Base-by-base conservation (phyloP, 2,329 filamentous ascomycete genomes). In the Xylariaceae sp. region DNA sequence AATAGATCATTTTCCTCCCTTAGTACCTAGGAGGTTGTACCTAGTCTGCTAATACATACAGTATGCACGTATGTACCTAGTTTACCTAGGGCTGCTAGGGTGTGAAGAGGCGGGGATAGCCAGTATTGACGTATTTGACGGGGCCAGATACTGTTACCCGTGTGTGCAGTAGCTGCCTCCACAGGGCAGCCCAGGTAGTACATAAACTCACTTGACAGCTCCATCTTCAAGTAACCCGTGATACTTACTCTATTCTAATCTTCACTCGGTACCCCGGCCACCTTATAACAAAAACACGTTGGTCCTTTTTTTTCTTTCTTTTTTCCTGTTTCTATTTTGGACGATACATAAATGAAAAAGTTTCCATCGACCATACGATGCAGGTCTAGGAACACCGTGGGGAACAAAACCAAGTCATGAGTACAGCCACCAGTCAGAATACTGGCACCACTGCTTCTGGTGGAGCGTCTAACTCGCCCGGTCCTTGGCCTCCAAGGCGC, bases 371-470 rank as follows among this genome's bases (percentile, higher is more conserved):
- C 53, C 23, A 68, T 66, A 26, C 62, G 56, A 52, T 48, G 16
- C 47, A 18, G 48, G 42, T 21, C 14, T 61, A 62, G 62, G 62
- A 57, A 37, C 23, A 57, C 50, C 57, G 60, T 41, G 60, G 43
- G 56, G 59, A 55, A 58, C 54, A 52, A 62, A 56, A 53, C 48
- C 44, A 40, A 57, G 57, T 52, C 59, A 62, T 64, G 55, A 60
- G 54, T 44, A 54, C n/a, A n/a, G n/a, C 51, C 54, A 56, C 57
- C 56, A 57, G 44, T 45, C n/a, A n/a, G n/a, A 44, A 52, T 45
- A 55, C 51, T 56, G 48, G 42, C 46, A 53, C 20, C 41, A 47
- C 43, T 20, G 50, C 16, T 26, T 47, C 46, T 37, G 53, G 57
- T 60, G 54, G 60, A 54, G 48, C 59, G 50, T 58, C 56, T 40